Conservation (phyloP, 768 basidiomycete genomes). For the Boletus pseudo-olivaceus region DNA sequence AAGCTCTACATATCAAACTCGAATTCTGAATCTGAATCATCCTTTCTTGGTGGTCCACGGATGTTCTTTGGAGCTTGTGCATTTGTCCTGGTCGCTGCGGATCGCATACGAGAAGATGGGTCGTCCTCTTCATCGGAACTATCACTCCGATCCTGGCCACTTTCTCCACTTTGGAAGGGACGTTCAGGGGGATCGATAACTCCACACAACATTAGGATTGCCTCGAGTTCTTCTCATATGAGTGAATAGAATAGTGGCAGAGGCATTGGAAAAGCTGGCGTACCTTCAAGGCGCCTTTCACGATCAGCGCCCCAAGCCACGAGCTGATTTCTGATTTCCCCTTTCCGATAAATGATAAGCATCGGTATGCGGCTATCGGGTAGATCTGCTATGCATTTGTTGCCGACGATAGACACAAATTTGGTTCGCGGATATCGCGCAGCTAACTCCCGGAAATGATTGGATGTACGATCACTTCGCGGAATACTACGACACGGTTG, state of each 20-base stretch:
- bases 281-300: slow-evolving; percentile 77
- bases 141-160: slow-evolving; percentile 36
- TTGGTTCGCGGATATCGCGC: slow-evolving; percentile 86
- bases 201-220: slow-evolving; percentile 58
- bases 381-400: slow-evolving; percentile 95
- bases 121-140: slow-evolving; percentile 48
- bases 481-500: slow-evolving; percentile 54
- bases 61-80: slow-evolving; percentile 52
- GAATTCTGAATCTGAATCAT: slow-evolving; percentile 75
- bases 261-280: slow-evolving; percentile 6
- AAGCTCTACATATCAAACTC: slow-evolving; percentile 61
- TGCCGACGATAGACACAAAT: slow-evolving; percentile 92
- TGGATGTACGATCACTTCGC: slow-evolving; percentile 70
- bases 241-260: slow-evolving; percentile 1
- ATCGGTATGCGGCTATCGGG: slow-evolving; percentile 90
- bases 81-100: slow-evolving; percentile 56
- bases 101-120: slow-evolving; percentile 52
- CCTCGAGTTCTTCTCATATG: slow-evolving; percentile 58
- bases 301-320: slow-evolving; percentile 80
- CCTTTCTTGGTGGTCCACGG: slow-evolving; percentile 46
- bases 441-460: slow-evolving; percentile 70
- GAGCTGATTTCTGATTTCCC: slow-evolving; percentile 85
- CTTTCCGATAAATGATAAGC: slow-evolving; percentile 87
- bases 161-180: slow-evolving; percentile 26
- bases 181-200: slow-evolving; percentile 59